Evolutionary conservation across 208 protist genomes (phyloP).

Genomic region (Trypanosoma cruzi): DNA sequence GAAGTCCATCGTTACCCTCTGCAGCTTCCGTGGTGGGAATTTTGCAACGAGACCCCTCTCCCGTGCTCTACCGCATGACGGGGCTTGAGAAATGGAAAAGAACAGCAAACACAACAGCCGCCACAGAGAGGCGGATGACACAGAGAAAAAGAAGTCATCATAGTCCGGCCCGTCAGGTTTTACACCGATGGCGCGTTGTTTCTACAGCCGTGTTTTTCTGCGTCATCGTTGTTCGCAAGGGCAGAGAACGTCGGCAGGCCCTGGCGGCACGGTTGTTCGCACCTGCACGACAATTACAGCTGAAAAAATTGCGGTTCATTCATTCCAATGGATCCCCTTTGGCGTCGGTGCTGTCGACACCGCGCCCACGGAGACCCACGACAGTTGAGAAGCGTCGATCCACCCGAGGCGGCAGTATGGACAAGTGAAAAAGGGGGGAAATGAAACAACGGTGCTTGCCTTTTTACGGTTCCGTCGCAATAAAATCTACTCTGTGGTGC

Average conservation of each 20-base stretch:
- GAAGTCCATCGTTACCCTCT: not conserved
- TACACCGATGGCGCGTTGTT: conserved; percentile 11
- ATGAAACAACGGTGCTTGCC: not conserved
- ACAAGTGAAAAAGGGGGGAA: not conserved
- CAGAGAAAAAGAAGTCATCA: not conserved
- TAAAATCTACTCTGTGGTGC: too few relatives aligned
- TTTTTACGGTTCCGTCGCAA: not conserved
- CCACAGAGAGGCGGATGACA: not conserved
- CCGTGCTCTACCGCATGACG: conserved; percentile 6
- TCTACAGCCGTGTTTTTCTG: conserved; percentile 13
- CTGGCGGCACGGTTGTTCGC: not conserved
- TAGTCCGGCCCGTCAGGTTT: not conserved
- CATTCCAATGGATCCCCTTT: not conserved
- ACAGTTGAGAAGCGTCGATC: conserved; percentile 2
- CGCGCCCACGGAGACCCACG: not conserved
- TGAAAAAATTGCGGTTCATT: not conserved
- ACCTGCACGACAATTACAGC: not conserved
- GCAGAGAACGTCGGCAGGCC: not conserved
- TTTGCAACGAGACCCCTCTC: conserved; percentile 11
- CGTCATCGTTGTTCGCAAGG: not conserved
- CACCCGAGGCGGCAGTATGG: not conserved
- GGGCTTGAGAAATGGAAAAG: conserved; percentile 14
- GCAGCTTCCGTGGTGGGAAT: conserved; percentile 4
- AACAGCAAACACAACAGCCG: conserved; percentile 11
- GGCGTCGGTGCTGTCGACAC: not conserved